phyloP scores from a whole-genome alignment of 352 stramenopile species.

The Phytophthora brassicae region DNA sequence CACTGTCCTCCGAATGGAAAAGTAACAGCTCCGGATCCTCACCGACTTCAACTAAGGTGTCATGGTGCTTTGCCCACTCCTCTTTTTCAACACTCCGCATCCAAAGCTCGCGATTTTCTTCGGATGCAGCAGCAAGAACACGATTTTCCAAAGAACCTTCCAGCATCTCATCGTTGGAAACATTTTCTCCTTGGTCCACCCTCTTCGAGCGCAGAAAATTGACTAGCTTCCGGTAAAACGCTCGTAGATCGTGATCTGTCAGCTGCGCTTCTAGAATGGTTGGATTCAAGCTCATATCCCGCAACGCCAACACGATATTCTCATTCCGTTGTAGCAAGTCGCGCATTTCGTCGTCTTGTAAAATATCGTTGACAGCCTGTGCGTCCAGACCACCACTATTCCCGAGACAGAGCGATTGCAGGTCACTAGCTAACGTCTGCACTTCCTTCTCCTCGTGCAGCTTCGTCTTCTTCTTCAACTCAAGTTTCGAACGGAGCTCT shows the following conservation, averaged over 20 bases:
- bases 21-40: constrained; percentile 70
- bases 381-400: constrained; percentile 33
- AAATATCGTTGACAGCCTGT: constrained; percentile 50
- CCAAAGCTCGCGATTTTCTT: constrained; percentile 27
- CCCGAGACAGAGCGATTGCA: constrained; percentile 46
- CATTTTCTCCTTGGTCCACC: not conserved
- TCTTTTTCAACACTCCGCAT: constrained; percentile 22
- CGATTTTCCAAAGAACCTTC: constrained; percentile 40
- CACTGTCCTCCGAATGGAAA: constrained; percentile 60
- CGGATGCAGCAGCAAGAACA: constrained; percentile 28
- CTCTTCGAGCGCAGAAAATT: constrained; percentile 33
- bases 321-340: constrained; percentile 40
- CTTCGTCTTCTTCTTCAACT: constrained; percentile 29
- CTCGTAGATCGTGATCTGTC: constrained; percentile 38
- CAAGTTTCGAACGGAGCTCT: constrained; percentile 43
- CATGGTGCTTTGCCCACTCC: constrained; percentile 36
- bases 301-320: constrained; percentile 50
- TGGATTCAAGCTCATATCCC: constrained; percentile 72
- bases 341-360: constrained; percentile 49
- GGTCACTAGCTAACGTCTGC: constrained; percentile 38
- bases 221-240: constrained; percentile 62
- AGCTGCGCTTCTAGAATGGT: constrained; percentile 51
- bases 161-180: not conserved
- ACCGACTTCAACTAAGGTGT: constrained; percentile 57
- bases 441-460: constrained; percentile 25